Evolutionary conservation across 768 basidiomycete species (phyloP).

Genomic region (Boletus speciosus): DNA sequence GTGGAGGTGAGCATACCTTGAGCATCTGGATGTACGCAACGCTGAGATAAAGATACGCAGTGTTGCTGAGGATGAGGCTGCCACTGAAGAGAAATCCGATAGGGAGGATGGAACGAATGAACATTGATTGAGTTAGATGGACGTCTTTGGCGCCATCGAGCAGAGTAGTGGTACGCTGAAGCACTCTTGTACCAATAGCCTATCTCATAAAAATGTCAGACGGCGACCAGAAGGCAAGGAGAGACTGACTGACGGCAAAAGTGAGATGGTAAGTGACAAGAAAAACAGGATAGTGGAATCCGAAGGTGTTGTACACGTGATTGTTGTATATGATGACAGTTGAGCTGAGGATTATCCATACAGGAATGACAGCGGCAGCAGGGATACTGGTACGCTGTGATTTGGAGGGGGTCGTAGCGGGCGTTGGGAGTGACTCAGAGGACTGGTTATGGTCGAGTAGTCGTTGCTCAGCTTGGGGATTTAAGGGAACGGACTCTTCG

Average conservation of each 20-base stretch:
- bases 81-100: slow-evolving; percentile 93
- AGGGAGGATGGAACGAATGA: slow-evolving; percentile 82
- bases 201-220: slow-evolving; percentile 22
- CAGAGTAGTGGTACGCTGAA: slow-evolving; percentile 77
- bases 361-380: slow-evolving; percentile 72
- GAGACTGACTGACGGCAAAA: slow-evolving; percentile 50
- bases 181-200: slow-evolving; percentile 81
- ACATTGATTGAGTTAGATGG: slow-evolving; percentile 74
- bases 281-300: slow-evolving; percentile 90
- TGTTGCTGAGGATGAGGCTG: slow-evolving; percentile 87
- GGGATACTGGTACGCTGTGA: slow-evolving; percentile 53
- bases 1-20: slow-evolving; percentile 49
- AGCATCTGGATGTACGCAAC: slow-evolving; percentile 98
- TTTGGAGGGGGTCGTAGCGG: slow-evolving; percentile 44
- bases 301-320: slow-evolving; percentile 74
- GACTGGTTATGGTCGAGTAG: slow-evolving; percentile 4
- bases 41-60: slow-evolving; percentile 86
- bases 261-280: slow-evolving; percentile 83
- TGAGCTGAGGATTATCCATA: slow-evolving; percentile 91
- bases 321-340: slow-evolving; percentile 97
- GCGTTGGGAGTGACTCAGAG: slow-evolving; percentile 48
- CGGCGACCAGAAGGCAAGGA: neutral
- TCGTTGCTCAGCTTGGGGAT: neutral
- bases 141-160: slow-evolving; percentile 79
- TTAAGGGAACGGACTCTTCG: slow-evolving; percentile 5